Percentiles rank a stretch among this genome's conserved stretches.
phyloP scores from a whole-genome alignment of 2,329 filamentous ascomycete genomes.

The Colletotrichum euphorbiae region DNA sequence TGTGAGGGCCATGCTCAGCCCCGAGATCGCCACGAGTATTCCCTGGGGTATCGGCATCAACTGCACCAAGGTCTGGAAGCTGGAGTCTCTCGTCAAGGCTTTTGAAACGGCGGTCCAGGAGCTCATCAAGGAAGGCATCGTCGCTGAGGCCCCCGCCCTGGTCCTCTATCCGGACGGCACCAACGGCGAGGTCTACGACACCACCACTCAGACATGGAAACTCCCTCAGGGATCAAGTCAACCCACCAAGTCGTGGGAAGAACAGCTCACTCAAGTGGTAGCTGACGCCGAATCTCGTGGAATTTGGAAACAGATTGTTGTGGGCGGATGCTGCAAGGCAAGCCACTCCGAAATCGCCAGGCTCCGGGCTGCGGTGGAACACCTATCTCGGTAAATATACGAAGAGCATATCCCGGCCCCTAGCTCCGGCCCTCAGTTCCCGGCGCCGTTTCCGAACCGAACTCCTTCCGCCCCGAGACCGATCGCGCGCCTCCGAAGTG shows the following conservation, averaged over 20 bases:
- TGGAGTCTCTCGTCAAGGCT: conserved; percentile 64
- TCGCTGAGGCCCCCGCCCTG: conserved; percentile 61
- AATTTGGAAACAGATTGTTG: conserved; percentile 59
- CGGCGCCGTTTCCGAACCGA: conserved; percentile 18
- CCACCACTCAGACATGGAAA: conserved; percentile 70
- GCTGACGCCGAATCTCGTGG: conserved; percentile 49
- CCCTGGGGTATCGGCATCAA: conserved; percentile 77
- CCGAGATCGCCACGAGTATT: conserved; percentile 40
- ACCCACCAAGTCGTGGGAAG: conserved; percentile 56
- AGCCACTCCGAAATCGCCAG: conserved; percentile 44
- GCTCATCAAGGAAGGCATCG: conserved; percentile 50
- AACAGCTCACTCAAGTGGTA: conserved; percentile 56
- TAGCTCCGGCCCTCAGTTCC: neutral
- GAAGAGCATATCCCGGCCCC: conserved; percentile 2
- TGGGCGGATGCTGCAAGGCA: conserved; percentile 66
- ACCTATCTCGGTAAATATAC: conserved; percentile 28
- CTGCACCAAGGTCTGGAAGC: conserved; percentile 74
- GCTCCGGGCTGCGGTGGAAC: conserved; percentile 29
- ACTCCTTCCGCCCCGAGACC: conserved; percentile 7
- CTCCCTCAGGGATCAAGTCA: conserved; percentile 46
- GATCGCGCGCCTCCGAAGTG: conserved; percentile 22
- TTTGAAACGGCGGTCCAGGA: conserved; percentile 62
- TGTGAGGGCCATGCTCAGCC: conserved; percentile 53
- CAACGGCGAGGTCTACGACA: conserved; percentile 75
- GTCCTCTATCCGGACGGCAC: conserved; percentile 78